Percentiles rank a stretch among this genome's conserved stretches.
These are phyloP conservation scores for Pichia inconspicua DNA, from an alignment of 1,139 yeast species.

Conservation along the genomic window DNA sequence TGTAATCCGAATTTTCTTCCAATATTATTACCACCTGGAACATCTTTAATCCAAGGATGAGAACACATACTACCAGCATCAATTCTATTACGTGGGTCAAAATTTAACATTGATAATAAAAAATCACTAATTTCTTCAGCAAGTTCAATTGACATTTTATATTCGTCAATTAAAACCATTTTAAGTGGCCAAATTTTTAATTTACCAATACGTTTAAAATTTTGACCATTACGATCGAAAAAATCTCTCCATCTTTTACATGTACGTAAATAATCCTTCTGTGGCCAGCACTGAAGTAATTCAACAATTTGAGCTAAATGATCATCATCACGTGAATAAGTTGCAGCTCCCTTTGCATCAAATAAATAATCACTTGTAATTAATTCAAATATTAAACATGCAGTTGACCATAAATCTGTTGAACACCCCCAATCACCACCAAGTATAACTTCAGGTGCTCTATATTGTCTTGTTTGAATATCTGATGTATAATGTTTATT, in stretches of 20 bases:
- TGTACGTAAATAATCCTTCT: constrained; percentile 32
- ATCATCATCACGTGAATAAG: constrained; percentile 61
- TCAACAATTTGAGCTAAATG: constrained; percentile 71
- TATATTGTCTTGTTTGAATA: constrained; percentile 68
- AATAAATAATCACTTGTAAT: constrained; percentile 70
- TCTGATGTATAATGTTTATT: constrained; percentile 63
- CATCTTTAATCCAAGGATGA: constrained; percentile 62
- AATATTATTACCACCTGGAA: constrained; percentile 38
- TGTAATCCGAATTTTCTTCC: constrained; percentile 45
- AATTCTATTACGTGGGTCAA: constrained; percentile 62
- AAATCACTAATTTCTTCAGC: constrained; percentile 58
- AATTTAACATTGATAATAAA: constrained; percentile 54
- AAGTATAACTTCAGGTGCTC: constrained; percentile 59
- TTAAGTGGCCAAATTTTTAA: constrained; percentile 60
- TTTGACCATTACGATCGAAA: constrained; percentile 34
- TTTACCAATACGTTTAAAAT: constrained; percentile 47
- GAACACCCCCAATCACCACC: constrained; percentile 69
- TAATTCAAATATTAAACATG: constrained; percentile 62
- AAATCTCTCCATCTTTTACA: constrained; percentile 46
- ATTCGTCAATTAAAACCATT: constrained; percentile 66
- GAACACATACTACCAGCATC: constrained; percentile 72
- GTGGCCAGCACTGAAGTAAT: constrained; percentile 52
- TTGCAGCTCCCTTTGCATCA: constrained; percentile 50
- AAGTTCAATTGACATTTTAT: constrained; percentile 79
- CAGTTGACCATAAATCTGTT: constrained; percentile 70